Evolutionary conservation across 2,329 filamentous ascomycete genomes (phyloP).

Genomic region (Hymenoscyphus scutula): DNA sequence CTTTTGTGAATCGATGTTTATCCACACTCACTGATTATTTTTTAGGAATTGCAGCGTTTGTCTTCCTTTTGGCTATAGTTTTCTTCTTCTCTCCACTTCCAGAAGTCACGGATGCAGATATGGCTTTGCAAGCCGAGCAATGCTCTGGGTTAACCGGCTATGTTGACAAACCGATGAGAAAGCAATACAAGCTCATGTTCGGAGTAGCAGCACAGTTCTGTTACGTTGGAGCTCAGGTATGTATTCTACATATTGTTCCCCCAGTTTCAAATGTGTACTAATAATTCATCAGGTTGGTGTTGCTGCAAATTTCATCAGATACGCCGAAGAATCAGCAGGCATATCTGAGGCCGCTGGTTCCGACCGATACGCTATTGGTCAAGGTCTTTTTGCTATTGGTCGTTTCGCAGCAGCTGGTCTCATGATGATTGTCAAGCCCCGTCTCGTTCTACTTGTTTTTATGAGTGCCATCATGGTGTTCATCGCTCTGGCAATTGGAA

Average conservation of each 20-base stretch:
- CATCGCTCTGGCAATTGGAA: constrained; percentile 41
- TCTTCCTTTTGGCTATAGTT: constrained; percentile 64
- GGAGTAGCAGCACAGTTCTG: constrained; percentile 75
- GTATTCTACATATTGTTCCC: background rate
- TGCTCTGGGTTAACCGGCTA: constrained; percentile 23
- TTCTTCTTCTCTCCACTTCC: constrained; percentile 65
- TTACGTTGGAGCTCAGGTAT: constrained; percentile 57
- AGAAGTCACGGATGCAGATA: constrained; percentile 50
- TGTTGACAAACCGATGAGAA: constrained; percentile 28
- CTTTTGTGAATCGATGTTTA: no score
- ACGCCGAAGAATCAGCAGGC: constrained; percentile 42
- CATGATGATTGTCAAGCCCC: constrained; percentile 63
- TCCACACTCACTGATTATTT: no score
- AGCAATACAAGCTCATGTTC: constrained; percentile 57
- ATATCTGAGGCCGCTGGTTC: constrained; percentile 49
- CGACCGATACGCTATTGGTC: constrained; percentile 70
- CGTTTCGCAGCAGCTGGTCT: constrained; percentile 66
- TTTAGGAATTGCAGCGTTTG: no score
- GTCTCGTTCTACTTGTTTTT: constrained; percentile 63
- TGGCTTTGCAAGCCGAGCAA: constrained; percentile 12
- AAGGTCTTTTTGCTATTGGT: constrained; percentile 70
- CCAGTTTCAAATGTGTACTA: background rate
- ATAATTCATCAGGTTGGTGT: constrained; percentile 17
- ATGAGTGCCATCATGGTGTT: constrained; percentile 58
- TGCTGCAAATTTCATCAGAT: constrained; percentile 62